Conservation (phyloP, 2,329 filamentous ascomycete species). For the Tolypocladium tropicale region DNA sequence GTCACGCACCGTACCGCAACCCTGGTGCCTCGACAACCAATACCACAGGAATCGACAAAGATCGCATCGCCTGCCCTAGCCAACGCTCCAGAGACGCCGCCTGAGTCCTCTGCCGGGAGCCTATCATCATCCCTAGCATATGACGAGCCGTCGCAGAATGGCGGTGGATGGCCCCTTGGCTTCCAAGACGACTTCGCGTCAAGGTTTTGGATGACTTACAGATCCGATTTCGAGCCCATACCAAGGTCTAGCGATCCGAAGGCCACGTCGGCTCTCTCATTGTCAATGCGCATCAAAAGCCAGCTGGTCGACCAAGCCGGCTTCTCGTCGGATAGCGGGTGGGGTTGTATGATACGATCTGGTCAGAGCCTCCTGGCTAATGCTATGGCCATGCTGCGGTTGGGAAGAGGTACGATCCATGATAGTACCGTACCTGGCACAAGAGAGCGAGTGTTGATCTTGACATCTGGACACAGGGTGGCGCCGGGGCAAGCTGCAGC, state of each 20-base stretch:
- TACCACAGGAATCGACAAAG: slow-evolving; percentile 6
- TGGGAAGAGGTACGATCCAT: slow-evolving; percentile 61
- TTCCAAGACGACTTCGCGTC: slow-evolving; percentile 94
- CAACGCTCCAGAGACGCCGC: slow-evolving; percentile 32
- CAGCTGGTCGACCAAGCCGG: slow-evolving; percentile 68
- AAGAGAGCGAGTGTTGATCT: background rate
- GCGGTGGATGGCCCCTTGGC: slow-evolving; percentile 68
- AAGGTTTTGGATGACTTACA: slow-evolving; percentile 91
- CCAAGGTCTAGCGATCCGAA: slow-evolving; percentile 66
- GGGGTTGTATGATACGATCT: slow-evolving; percentile 98
- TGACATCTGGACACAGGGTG: slow-evolving; percentile 43
- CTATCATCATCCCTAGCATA: slow-evolving; percentile 41
- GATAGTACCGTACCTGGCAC: background rate
- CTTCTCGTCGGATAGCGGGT: slow-evolving; percentile 89
- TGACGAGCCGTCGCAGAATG: slow-evolving; percentile 31
- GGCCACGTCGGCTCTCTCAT: slow-evolving; percentile 61
- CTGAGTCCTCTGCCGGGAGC: slow-evolving; percentile 39
- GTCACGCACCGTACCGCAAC: slow-evolving; percentile 1
- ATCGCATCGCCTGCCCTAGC: slow-evolving; percentile 9
- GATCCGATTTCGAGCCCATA: slow-evolving; percentile 77
- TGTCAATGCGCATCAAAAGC: slow-evolving; percentile 74
- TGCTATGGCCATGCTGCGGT: slow-evolving; percentile 56
- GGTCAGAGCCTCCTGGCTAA: slow-evolving; percentile 91
- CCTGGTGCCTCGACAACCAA: slow-evolving; percentile 6
- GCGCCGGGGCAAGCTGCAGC: slow-evolving; percentile 50